These are phyloP conservation scores for Calonectria henricotiae DNA, from an alignment of 2,329 filamentous ascomycete species.

Conservation along the genomic window DNA sequence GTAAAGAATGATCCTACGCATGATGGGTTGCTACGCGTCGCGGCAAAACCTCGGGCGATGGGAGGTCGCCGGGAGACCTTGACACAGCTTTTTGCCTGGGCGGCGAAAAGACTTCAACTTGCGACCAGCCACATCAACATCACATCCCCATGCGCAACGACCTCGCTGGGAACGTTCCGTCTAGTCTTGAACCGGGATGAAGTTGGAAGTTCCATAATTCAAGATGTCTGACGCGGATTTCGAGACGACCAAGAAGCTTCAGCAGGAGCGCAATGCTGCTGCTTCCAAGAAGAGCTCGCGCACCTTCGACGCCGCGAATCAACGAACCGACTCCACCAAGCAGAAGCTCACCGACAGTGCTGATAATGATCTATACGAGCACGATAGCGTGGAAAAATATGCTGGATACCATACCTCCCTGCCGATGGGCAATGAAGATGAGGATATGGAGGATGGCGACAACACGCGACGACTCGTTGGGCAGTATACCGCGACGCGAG, in stretches of 20 bases:
- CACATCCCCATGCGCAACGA: constrained; percentile 59
- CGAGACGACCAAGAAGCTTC: constrained; percentile 88
- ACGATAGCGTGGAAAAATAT: constrained; percentile 84
- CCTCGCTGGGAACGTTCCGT: constrained; percentile 56
- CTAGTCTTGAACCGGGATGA: constrained; percentile 64
- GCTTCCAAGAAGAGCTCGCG: constrained; percentile 87
- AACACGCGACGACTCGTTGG: constrained; percentile 86
- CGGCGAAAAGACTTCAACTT: constrained; percentile 52
- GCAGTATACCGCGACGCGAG: constrained; percentile 94
- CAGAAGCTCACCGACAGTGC: constrained; percentile 91
- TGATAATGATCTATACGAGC: constrained; percentile 90
- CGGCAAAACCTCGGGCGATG: constrained; percentile 57
- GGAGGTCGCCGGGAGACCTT: constrained; percentile 1
- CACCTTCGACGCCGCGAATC: constrained; percentile 83
- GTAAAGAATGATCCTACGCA: no score
- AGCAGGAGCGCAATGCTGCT: constrained; percentile 92
- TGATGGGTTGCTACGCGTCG: constrained; percentile 14
- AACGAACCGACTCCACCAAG: constrained; percentile 92
- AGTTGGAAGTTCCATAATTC: constrained; percentile 57
- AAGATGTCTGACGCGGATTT: constrained; percentile 87
- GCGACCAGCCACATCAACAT: constrained; percentile 53
- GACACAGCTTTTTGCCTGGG: constrained; percentile 54
- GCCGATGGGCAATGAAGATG: constrained; percentile 83
- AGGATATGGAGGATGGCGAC: constrained; percentile 83
- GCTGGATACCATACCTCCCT: constrained; percentile 94